phyloP scores from a whole-genome alignment of 352 stramenopile genomes.

The Phytophthora syringae region DNA sequence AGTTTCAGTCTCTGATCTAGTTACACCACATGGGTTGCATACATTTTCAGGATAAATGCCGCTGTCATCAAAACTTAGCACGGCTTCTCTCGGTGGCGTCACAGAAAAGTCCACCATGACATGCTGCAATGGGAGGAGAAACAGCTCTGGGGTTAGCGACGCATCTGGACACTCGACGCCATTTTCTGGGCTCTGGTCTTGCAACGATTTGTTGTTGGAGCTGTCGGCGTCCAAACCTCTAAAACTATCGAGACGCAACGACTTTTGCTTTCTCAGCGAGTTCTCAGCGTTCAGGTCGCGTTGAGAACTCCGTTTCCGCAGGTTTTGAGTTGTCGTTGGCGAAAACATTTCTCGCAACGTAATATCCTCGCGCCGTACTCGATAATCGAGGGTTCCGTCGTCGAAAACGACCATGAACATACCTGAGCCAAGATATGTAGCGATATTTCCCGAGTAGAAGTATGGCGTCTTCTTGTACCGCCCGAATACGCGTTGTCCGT shows the following conservation, averaged over 20 bases:
- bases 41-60: constrained; percentile 2
- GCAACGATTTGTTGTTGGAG: constrained; percentile 2
- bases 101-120: constrained; percentile 64
- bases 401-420: constrained; percentile 87
- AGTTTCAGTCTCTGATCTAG: constrained; percentile 8
- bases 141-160: constrained; percentile 17
- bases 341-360: constrained; percentile 37
- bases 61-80: constrained; percentile 35
- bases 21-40: neutral
- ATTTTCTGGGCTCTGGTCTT: constrained; percentile 3
- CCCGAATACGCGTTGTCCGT: constrained; percentile 67
- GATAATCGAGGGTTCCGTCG: constrained; percentile 77
- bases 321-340: neutral
- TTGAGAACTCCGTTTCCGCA: constrained; percentile 9
- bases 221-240: neutral
- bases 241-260: constrained; percentile 14
- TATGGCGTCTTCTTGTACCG: constrained; percentile 77
- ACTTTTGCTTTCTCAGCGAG: neutral
- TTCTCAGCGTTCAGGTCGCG: constrained; percentile 3
- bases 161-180: constrained; percentile 3
- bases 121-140: constrained; percentile 27
- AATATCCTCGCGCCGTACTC: constrained; percentile 70
- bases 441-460: constrained; percentile 83
- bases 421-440: constrained; percentile 66
- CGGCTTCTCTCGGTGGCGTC: constrained; percentile 40